A percentile compares a stretch with the other conserved stretches of the same genome.
phyloP scores from a whole-genome alignment of 306 rosid genomes.

The Cucumis melo region DNA sequence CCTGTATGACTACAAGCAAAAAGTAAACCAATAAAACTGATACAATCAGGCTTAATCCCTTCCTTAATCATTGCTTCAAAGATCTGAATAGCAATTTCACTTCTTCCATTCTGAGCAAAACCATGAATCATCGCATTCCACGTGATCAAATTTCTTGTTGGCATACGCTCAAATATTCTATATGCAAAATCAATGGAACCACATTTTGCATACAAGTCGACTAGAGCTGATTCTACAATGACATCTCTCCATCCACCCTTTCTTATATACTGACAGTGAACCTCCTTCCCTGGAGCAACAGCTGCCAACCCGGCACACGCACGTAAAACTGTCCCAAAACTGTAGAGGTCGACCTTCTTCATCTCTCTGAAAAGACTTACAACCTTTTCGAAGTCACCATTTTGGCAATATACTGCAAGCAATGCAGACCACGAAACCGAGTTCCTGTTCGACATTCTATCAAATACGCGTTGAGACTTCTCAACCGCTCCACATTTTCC shows the following conservation, averaged over 20 bases:
- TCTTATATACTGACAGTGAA: slow-evolving; percentile 71
- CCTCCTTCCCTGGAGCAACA: slow-evolving; percentile 69
- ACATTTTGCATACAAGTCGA: slow-evolving; percentile 78
- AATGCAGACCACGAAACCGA: slow-evolving; percentile 68
- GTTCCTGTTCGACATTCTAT: slow-evolving; percentile 48
- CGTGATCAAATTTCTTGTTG: slow-evolving; percentile 57
- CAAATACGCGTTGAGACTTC: slow-evolving; percentile 38
- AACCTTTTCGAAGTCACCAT: slow-evolving; percentile 45
- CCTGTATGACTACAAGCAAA: slow-evolving; percentile 93
- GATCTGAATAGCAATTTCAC: slow-evolving; percentile 36
- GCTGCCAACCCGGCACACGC: slow-evolving; percentile 68
- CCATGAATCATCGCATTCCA: slow-evolving; percentile 88
- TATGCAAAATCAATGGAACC: slow-evolving; percentile 49
- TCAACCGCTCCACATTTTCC: slow-evolving; percentile 62
- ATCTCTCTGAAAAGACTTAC: slow-evolving; percentile 50
- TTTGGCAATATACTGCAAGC: slow-evolving; percentile 68
- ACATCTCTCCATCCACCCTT: slow-evolving; percentile 72
- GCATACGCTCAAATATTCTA: slow-evolving; percentile 41
- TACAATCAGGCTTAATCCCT: slow-evolving; percentile 53
- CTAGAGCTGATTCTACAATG: slow-evolving; percentile 76
- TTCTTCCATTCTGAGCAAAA: slow-evolving; percentile 78
- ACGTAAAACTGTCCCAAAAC: slow-evolving; percentile 62
- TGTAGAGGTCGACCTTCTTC: slow-evolving; percentile 39
- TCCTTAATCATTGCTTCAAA: slow-evolving; percentile 51
- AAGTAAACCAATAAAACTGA: slow-evolving; percentile 59